Evolutionary conservation across 148 eudicot genomes (phyloP).

Genomic region (Amaranthus palmeri): DNA sequence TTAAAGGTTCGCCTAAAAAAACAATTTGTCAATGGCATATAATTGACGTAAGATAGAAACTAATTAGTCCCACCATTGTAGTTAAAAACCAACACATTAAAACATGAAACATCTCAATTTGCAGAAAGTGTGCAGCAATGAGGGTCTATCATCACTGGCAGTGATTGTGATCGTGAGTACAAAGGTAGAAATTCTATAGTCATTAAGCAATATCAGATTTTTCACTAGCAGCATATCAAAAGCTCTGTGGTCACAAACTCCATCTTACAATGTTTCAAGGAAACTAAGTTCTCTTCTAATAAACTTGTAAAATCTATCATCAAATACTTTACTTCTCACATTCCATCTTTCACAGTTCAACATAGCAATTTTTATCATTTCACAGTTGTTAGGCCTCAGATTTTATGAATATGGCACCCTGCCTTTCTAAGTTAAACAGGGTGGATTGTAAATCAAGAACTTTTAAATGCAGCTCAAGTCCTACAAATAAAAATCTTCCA

Average conservation of each 20-base stretch:
- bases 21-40: background rate
- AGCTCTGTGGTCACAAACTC: background rate
- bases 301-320: background rate
- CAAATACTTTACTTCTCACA: no score
- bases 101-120: background rate
- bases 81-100: background rate
- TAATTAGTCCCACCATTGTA: background rate
- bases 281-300: background rate
- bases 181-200: background rate
- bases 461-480: no score
- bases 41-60: background rate
- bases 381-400: no score
- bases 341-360: no score
- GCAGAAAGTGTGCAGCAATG: background rate
- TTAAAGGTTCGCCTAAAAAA: constrained; percentile 23
- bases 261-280: background rate
- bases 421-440: no score
- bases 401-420: no score
- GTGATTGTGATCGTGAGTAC: background rate
- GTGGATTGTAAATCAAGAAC: no score
- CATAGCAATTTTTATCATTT: no score
- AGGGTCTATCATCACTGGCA: background rate
- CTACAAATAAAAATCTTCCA: no score
- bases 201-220: background rate
- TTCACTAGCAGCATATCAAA: background rate